Evolutionary conservation across 164 flowering plant species (phyloP).

Genomic region (Hamamelis virginiana): DNA sequence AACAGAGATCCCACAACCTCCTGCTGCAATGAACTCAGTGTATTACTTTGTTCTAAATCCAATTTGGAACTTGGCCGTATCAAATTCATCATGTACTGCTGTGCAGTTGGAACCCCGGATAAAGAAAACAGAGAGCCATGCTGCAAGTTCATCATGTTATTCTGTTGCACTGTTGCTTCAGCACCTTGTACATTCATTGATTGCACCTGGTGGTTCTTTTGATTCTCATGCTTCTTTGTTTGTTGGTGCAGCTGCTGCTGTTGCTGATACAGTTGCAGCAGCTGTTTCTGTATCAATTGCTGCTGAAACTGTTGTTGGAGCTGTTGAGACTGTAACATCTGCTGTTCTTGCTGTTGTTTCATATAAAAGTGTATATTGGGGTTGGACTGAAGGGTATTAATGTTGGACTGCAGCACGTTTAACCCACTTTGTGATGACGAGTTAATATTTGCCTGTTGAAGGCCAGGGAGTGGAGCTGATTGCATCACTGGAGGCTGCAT

Average conservation of each 20-base stretch:
- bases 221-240: constrained; percentile 80
- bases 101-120: constrained; percentile 43
- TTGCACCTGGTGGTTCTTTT: constrained; percentile 67
- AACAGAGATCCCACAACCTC: constrained; percentile 38
- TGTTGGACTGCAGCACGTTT: too few species aligned
- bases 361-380: too few species aligned
- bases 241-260: constrained; percentile 68
- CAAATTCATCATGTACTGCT: constrained; percentile 50
- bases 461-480: constrained; percentile 39
- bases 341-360: too few species aligned
- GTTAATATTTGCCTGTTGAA: constrained; percentile 64
- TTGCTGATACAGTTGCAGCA: constrained; percentile 60
- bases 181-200: constrained; percentile 49
- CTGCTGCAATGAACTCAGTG: constrained; percentile 54
- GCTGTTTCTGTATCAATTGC: constrained; percentile 59
- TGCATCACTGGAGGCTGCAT: constrained; percentile 59
- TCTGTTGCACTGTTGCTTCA: constrained; percentile 46
- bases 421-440: too few species aligned
- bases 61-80: constrained; percentile 53
- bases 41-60: constrained; percentile 71
- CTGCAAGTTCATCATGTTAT: constrained; percentile 40
- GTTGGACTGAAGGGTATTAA: too few species aligned
- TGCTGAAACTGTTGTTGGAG: too few species aligned
- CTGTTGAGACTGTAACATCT: too few species aligned
- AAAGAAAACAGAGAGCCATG: constrained; percentile 48